phyloP scores from a whole-genome alignment of 495 filamentous ascomycete species.

The Delitschia confertaspora region DNA sequence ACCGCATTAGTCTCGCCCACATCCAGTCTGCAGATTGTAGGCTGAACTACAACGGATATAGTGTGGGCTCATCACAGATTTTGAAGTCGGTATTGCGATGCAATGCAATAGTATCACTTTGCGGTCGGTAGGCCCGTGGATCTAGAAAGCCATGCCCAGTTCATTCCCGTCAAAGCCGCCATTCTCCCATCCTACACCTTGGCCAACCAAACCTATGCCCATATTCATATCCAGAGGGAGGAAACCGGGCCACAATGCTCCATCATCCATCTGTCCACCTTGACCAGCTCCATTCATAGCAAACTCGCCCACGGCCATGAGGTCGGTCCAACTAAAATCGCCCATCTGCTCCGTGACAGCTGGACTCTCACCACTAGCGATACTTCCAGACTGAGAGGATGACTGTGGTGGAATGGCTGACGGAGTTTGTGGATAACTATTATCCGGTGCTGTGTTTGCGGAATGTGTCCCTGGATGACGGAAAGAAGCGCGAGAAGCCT shows the following conservation, averaged over 20 bases:
- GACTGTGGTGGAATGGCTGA: conserved; percentile 2
- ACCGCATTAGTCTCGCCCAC: too few relatives aligned
- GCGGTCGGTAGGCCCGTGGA: too few relatives aligned
- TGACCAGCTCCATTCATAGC: conserved; percentile 31
- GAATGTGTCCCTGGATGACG: conserved; percentile 35
- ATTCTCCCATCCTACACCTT: conserved; percentile 19
- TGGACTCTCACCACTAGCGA: conserved; percentile 19
- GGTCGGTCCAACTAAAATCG: conserved; percentile 51
- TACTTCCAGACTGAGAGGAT: conserved; percentile 20
- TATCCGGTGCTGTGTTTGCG: conserved; percentile 38
- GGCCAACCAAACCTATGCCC: conserved; percentile 4
- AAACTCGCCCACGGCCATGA: conserved; percentile 50
- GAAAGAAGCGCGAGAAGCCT: conserved; percentile 20
- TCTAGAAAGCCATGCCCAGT: conserved; percentile 22
- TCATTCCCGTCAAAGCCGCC: conserved; percentile 16
- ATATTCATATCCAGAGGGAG: conserved; percentile 23
- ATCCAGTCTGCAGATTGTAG: too few relatives aligned
- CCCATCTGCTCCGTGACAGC: conserved; percentile 35
- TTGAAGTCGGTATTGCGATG: too few relatives aligned
- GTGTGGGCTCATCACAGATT: too few relatives aligned
- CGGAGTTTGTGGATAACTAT: conserved; percentile 8
- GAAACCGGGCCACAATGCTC: conserved; percentile 19
- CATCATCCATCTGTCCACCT: conserved; percentile 8
- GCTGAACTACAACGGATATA: too few relatives aligned
- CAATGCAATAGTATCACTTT: too few relatives aligned